Base-by-base conservation (phyloP, 129 eudicot species). In the Flaveria linearis region DNA sequence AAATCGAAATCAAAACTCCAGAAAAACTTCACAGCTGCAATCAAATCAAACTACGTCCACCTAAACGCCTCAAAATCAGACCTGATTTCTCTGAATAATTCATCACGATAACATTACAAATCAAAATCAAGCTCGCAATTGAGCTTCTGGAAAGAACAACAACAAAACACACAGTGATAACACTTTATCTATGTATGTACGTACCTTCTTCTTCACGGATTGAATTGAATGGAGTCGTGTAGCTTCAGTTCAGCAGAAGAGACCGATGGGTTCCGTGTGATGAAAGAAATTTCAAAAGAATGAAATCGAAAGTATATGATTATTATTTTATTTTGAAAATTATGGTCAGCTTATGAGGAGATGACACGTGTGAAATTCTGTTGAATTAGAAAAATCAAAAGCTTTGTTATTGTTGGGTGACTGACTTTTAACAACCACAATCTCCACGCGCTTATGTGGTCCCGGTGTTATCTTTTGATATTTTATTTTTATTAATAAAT, bases 361-460 rank as follows among this genome's bases (percentile, higher is more conserved):
- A 9, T 67, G 84, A 74, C 79, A 18, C 80, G 84, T 80, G 71
- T 74, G 15, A 7, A 52, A 39, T 80, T 68, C 41, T 16, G 67
- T 78, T 25, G 57, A 16, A 9, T 62, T 45, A 22, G 75, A 71
- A 69, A 78, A 53, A 68, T 68, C 81, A 56, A 28, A 28, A 60
- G 76, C 9, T 30, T 9, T 14, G 62, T 75, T 75, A 68, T 9
- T 14, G 62, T 63, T 75, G 76, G 84, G 71, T 80, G 51, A 73
- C 79, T 66, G 79, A 80, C 79, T 80, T 80, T 80, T 80, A 66
- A 66, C 74, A 52, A 80, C 65, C 83, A 72, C 56, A 9, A 20
- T 45, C 20, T 66, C 79, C 79, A 80, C 70, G 79, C 74, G 74
- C 74, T 73, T 63, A 26, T 12, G 5, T 42, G 78, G 62, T 30